Base-by-base conservation (phyloP, 2,329 filamentous ascomycete species). In the Talaromyces atroroseus region DNA sequence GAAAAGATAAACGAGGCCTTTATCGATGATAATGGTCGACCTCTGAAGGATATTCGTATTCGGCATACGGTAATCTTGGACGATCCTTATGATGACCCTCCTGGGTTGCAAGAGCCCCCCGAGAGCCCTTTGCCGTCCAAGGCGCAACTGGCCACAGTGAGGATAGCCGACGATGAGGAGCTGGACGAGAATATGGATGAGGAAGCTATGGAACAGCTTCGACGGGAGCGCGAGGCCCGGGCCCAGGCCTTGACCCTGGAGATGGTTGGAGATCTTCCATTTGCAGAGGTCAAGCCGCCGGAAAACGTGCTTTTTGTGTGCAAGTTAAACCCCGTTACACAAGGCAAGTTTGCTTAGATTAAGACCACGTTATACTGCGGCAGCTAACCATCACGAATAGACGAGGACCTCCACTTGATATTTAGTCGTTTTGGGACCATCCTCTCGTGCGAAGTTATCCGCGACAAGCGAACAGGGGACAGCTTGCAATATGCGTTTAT, bases 241-340 rank as follows among this genome's bases (percentile, higher is more conserved):
- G 92, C 92, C 0, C 94, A 97, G 72, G 94, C 94, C 0, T 77
- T 99, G 66, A 97, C 92, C 1, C 80, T 99, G 49, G 94, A 99
- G 76, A 95, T 99, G 86, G 94, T 99, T 74, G 94, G 94, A 45
- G 94, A 99, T 71, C 78, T 99, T 58, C 94, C 94, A 4, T 99
- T 96, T 72, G 94, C 94, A 58, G 94, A 99, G 74, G 92, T 99
- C 64, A 95, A 92, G 65, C 94, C 94, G 4, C 94, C 94, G 0
- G 94, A 99, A 75, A 97, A 99, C 71, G 86, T 99, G 14, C 80
- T 99, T 1, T 99, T 99, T 69, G 92, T 99, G 45, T 99, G 94
- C 86, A 99, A 99, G 71, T 80, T 99, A 45, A 99, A 99, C 65
- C 94, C 94, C 0, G 91, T 99, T 48, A 99, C 94, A 10, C 88